Conservation (phyloP, 345 rosid genomes). For the Microcos paniculata region DNA sequence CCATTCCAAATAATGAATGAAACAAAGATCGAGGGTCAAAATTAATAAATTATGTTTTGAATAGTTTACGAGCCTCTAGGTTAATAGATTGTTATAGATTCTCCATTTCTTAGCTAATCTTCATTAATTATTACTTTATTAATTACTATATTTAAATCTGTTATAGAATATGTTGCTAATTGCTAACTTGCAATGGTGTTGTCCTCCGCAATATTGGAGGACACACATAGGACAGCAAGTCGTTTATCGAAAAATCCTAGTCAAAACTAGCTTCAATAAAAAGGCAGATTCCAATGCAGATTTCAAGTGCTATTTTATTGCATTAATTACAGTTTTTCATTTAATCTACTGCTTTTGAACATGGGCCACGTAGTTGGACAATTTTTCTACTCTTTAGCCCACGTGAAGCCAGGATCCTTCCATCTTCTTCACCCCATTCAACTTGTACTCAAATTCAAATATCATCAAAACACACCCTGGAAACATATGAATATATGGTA, state of each 20-base stretch:
- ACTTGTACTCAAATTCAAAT: neutral
- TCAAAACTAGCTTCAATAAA: neutral
- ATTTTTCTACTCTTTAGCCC: conserved; percentile 14
- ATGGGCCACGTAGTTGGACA: conserved; percentile 11
- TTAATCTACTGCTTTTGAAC: neutral
- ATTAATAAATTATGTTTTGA: too few relatives aligned
- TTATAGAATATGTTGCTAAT: neutral
- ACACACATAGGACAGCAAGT: neutral
- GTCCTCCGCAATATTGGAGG: neutral
- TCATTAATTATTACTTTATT: neutral
- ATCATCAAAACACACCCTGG: neutral
- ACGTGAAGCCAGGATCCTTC: conserved; percentile 9
- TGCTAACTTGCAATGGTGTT: neutral
- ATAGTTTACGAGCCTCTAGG: too few relatives aligned
- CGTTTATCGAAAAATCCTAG: neutral
- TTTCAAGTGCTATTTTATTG: neutral
- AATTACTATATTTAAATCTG: neutral
- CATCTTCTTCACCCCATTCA: neutral
- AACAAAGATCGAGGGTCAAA: too few relatives aligned
- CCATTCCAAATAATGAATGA: too few relatives aligned
- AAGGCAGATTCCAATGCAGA: neutral
- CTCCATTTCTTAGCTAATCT: neutral
- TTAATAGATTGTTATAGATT: too few relatives aligned
- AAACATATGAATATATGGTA: too few relatives aligned
- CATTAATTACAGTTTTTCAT: neutral